Base-by-base conservation (phyloP, 495 filamentous ascomycete genomes). In the Hypomontagnella monticulosa region DNA sequence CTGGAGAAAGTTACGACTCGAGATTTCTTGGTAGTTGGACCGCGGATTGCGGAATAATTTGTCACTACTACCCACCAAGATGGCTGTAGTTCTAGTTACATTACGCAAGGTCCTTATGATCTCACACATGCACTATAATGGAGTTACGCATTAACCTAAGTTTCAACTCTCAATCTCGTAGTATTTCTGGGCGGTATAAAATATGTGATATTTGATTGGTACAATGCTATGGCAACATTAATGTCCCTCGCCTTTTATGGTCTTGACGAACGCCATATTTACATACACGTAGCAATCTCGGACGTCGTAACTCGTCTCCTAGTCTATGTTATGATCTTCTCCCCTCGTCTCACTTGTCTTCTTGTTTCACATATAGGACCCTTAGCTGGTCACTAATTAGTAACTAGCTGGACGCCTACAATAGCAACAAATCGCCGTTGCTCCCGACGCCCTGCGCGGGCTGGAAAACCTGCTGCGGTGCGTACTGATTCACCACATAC, bases 401-500 rank as follows among this genome's bases (percentile, higher is more conserved):
- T 42, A 19, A 9, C 34, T 60, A 62, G 14, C 16, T 57, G 20
- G 2, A 4, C 30, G 27, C 12, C 0, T 69, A 79, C 65, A 82
- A 73, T 62, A 87, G 68, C 61, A 90, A 72, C 71, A 89, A 74
- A 78, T 89, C 86, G 18, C 79, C 81, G 58, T 85, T 84, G 40
- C 76, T 78, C 19, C 79, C 81, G 19, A 77, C 76, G 33, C 76
- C 82, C 48, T 78, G 80, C 5, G 74, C 78, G 12, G 81, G 83
- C 76, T 82, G 84, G 63, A 88, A 82, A 10, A 85, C 78, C 63
- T 83, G 80, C 76, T 89, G 82, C 32, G 84, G 83, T 32, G 79
- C 84, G 64, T 85, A 85, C 76, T 91, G 88, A 71, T 87, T 91
- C 9, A 91, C 89, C 30, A 91, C 86, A 57, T 88, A 89, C 4